Evolutionary conservation across 352 stramenopile species (phyloP), one percentile per base, ranked within the genome.

Genomic region (Phytophthora tubulina): DNA sequence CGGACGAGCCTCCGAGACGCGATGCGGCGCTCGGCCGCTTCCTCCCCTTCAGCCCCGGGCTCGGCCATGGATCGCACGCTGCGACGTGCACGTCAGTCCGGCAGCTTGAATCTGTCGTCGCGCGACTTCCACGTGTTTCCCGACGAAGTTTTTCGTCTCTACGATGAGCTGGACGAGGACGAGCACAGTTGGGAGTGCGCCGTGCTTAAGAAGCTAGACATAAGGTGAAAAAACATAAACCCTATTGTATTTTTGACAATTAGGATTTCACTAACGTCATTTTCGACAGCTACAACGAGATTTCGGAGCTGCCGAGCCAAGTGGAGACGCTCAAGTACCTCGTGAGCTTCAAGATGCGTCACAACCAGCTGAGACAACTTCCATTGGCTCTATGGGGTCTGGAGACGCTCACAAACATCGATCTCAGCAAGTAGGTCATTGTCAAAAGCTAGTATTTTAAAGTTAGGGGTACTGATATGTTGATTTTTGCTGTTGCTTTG

Each of bases 181-280:
- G 88, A 95, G 61, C 80, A 79, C 32, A 89, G 77, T 51, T 95
- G 85, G 88, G 88, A 95, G 63, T 91, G 85, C 62, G 73, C 73
- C 17, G 66, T 84, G 48, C 79, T 95, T 11, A 73, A 78, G 38
- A 95, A 95, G 67, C 63, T 90, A 36, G 88, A 95, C 59, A 64
- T 95, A 32, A 95, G 86, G 83, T 92, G 17, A 35, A 4, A 35
- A 51, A 30, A 44, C 21, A 52, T 2, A 58, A 15, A 33, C 4
- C 56, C 7, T 48, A 48, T 3, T 54, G 56, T 3, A 21, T 36
- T 33, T 35, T 63, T 50, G 14, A 49, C 46, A 66, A 2, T 27
- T 46, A 17, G 3, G 33, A 6, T 45, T 39, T 50, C 9, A 54
- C 31, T 58, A 33, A 45, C 42, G 32, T 32, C 8, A 48, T 56